Percentiles rank a stretch among this genome's conserved stretches.
Evolutionary conservation across 176 grass and related monocot genomes (phyloP).

Genomic region (Thinopyrum elongatum): DNA sequence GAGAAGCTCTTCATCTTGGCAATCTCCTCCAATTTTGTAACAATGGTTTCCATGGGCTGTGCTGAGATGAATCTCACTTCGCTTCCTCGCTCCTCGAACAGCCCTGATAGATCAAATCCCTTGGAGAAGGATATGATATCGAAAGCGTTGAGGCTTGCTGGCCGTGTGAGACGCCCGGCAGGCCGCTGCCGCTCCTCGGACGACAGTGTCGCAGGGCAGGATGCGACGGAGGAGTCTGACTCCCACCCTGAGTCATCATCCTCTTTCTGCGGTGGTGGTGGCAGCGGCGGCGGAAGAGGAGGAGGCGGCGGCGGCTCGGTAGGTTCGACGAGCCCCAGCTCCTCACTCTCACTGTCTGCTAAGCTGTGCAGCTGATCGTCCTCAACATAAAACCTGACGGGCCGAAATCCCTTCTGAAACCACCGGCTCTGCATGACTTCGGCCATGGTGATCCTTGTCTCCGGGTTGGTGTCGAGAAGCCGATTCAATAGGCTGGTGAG

Average conservation of each 20-base stretch:
- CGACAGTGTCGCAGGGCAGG: conserved; percentile 75
- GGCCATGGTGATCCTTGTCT: conserved; percentile 70
- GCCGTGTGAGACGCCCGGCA: conserved; percentile 50
- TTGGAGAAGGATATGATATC: conserved; percentile 97
- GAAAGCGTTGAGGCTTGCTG: conserved; percentile 82
- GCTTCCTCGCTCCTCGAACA: conserved; percentile 88
- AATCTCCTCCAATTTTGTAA: conserved; percentile 89
- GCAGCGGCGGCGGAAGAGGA: not conserved
- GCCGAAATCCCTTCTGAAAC: conserved; percentile 91
- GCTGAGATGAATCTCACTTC: conserved; percentile 80
- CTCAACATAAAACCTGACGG: conserved; percentile 84
- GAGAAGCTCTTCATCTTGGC: conserved; percentile 76
- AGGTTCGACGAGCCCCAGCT: not conserved
- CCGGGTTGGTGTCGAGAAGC: conserved; percentile 77
- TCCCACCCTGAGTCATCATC: conserved; percentile 76
- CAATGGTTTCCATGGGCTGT: conserved; percentile 57
- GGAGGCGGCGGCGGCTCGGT: conserved; percentile 30
- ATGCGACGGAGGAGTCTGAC: conserved; percentile 87
- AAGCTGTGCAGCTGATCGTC: conserved; percentile 78
- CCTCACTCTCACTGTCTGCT: conserved; percentile 24
- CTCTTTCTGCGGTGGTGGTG: conserved; percentile 12
- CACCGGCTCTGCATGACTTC: conserved; percentile 89
- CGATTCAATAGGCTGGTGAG: conserved; percentile 53
- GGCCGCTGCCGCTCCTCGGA: conserved; percentile 50
- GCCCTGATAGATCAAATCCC: conserved; percentile 81